phyloP scores from a whole-genome alignment of 2,329 filamentous ascomycete species.

The Lizonia empirigonia region DNA sequence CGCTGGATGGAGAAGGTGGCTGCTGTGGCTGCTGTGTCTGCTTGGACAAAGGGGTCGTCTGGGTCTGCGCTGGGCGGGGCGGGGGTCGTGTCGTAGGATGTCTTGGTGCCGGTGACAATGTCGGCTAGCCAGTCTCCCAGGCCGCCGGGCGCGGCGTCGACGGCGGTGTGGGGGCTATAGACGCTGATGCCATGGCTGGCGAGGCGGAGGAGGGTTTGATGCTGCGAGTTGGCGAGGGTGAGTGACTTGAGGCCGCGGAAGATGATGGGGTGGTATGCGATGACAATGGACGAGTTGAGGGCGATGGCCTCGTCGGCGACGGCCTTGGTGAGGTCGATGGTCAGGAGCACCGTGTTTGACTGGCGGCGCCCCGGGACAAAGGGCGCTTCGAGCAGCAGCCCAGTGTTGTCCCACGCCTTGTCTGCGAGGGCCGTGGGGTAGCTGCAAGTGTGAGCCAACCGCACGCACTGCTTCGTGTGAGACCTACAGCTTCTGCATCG shows the following conservation, averaged over 20 bases:
- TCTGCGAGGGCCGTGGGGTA: slow-evolving; percentile 92
- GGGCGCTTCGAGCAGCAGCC: slow-evolving; percentile 73
- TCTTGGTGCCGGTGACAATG: slow-evolving; percentile 69
- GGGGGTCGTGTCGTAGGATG: slow-evolving; percentile 61
- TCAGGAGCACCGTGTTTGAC: slow-evolving; percentile 74
- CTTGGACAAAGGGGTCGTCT: slow-evolving; percentile 46
- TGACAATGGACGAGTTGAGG: slow-evolving; percentile 75
- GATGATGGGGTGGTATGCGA: slow-evolving; percentile 97
- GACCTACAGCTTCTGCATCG: slow-evolving; percentile 79
- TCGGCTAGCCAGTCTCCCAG: slow-evolving; percentile 95
- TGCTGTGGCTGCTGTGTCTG: too few relatives aligned
- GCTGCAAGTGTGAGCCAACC: slow-evolving; percentile 52
- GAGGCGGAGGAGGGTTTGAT: slow-evolving; percentile 80
- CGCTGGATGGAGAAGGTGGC: slow-evolving; percentile 32
- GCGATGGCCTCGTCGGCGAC: slow-evolving; percentile 90
- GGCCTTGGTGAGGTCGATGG: slow-evolving; percentile 86
- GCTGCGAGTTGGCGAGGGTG: slow-evolving; percentile 82
- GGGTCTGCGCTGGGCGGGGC: slow-evolving; percentile 24
- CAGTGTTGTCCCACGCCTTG: slow-evolving; percentile 95
- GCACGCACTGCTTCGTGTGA: neutral
- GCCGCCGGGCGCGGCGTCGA: slow-evolving; percentile 83
- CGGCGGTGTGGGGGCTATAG: slow-evolving; percentile 93
- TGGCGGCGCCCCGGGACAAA: slow-evolving; percentile 62
- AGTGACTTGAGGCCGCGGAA: slow-evolving; percentile 91
- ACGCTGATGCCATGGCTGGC: slow-evolving; percentile 89